Base-by-base conservation (phyloP, 352 stramenopile genomes). In the Globisporangium carolinianum region DNA sequence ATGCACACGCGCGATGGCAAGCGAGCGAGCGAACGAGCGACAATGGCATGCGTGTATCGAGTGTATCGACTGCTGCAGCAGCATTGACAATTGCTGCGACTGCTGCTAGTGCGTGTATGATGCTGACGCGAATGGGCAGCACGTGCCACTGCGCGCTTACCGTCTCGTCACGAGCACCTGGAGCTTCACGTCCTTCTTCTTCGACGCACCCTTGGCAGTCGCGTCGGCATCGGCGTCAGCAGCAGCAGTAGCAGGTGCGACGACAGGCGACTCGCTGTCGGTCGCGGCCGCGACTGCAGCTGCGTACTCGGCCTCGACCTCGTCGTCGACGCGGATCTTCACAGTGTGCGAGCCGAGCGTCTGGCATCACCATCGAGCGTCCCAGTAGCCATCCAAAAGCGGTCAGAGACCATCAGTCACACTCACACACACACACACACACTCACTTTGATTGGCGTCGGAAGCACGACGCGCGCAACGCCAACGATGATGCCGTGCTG, bases 241-340 rank as follows among this genome's bases (percentile, higher is more conserved):
- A 1, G 39, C 49, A 11, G 46, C 58, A 9, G 37, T 18, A 36
- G 72, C 55, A 9, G 55, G 47, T 10, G 48, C 63, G 52, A 71
- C n/a, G 37, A 56, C 67, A 12, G 63, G 49, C 35, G 49, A 57
- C 35, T 64, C 47, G 37, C 68, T 67, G n/a, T 62, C 49, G 14
- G 63, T 62, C 47, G 76, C 67, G 15, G 51, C 51, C n/a, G 51
- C 51, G 14, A 38, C 38, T 8, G 51, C 38, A 8, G 51, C 51
- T 8, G 72, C 79, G 49, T 85, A 80, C 56, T 94, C 81, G 35
- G 79, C 77, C 56, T 85, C 82, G 51, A 92, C 69, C 5, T 75
- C 72, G 60, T 92, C 79, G 54, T 94, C 84, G 55, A 94, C 82
- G 49, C 84, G 84, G 39, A 94, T 71, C 73, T 92, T 91, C 36